phyloP scores from a whole-genome alignment of 73 alveolate species.

The Effrenium voratum region DNA sequence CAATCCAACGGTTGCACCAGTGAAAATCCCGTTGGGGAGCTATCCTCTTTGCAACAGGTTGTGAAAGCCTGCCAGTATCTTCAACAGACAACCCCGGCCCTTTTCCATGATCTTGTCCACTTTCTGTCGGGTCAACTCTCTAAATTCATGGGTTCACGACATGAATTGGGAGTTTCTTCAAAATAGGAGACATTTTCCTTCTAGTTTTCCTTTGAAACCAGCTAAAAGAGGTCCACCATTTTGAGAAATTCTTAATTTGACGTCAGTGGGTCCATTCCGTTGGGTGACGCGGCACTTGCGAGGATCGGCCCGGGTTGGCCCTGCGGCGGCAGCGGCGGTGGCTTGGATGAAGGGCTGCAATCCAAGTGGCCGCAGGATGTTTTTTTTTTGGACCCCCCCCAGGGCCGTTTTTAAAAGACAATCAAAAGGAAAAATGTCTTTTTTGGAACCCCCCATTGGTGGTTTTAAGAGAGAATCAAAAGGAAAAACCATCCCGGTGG shows the following conservation, averaged over 20 bases:
- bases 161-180: background rate
- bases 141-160: background rate
- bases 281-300: background rate
- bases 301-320: conserved; percentile 81
- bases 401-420: too few species aligned
- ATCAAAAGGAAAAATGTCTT: too few species aligned
- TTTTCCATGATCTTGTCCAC: background rate
- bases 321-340: conserved; percentile 80
- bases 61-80: background rate
- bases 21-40: background rate
- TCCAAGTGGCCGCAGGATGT: too few species aligned
- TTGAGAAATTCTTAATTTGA: background rate
- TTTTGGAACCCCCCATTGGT: too few species aligned
- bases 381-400: too few species aligned
- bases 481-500: too few species aligned
- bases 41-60: background rate
- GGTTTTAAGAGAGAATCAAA: too few species aligned
- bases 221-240: background rate
- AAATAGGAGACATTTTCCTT: background rate
- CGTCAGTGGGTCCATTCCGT: background rate
- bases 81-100: too few species aligned
- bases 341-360: background rate
- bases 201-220: background rate
- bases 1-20: background rate
- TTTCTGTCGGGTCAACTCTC: background rate